Base-by-base conservation (phyloP, 2,329 filamentous ascomycete species). In the Kalmusia sp. region DNA sequence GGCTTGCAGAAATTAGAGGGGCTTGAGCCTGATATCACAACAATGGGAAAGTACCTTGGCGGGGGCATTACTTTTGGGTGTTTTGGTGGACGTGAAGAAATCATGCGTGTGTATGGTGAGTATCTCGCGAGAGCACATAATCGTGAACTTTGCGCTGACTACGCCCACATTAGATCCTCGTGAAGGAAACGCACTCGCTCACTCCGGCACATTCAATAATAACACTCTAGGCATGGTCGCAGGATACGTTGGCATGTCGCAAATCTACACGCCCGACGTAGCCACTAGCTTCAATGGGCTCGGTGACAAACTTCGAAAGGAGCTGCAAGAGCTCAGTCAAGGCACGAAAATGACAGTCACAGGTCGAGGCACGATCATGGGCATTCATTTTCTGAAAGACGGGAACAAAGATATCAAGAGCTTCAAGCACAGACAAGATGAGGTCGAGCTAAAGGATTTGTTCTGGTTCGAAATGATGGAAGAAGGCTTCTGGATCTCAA, bases 121-220 rank as follows among this genome's bases (percentile, higher is more conserved):
- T 19, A 8, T 39, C 15, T 6, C 9, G 2, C 12, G 21, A 38
- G 12, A 7, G 24, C 14, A 12, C 19, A 5, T 7, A 12, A 2
- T 2, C 7, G 3, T 39, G 19, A 19, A 14, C 14, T 5, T 8
- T n/a, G 9, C 19, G 22, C 21, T 40, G 11, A 40, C 9, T 21
- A 6, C 2, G 14, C 17, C 19, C 12, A n/a, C 6, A 33, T 33
- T 33, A 41, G 82, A 85, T 59, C 83, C 83, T 8, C 67, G 79
- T 9, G 64, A 69, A 1, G 52, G 67, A 1, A 73, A 67, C 1
- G 67, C 70, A 0, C 71, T 86, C 9, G 67, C 76, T 0, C 86
- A 89, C 61, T 83, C 85, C 0, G 86, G 86, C 1, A 89, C 87
- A 0, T 89, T 87, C 69, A 88, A 89, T 68, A 90, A 90, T 65